Evolutionary conservation across 805 yeast species (phyloP), one percentile per base, ranked within the genome.

Genomic region (Saccharomycopsis lassenensis): DNA sequence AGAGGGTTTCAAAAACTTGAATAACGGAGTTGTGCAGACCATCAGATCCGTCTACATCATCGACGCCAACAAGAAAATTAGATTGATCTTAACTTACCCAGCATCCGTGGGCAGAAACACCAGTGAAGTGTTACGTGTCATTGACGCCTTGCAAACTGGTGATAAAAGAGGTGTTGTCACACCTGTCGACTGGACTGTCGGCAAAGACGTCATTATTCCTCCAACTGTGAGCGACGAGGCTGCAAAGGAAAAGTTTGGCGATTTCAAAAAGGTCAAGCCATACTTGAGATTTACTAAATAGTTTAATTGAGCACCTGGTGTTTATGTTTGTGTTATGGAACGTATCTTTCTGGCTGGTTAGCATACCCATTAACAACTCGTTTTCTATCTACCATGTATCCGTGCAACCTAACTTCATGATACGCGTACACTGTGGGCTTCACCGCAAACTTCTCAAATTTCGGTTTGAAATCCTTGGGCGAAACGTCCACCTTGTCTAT

Each of bases 51-150:
- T 86, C 40, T 87, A 79, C 65, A 64, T 86, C 58, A 85, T 86
- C 57, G 95, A 86, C 61, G 95, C 95, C 48, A 56, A 65, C 49
- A 87, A 86, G 73, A 86, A 80, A 63, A 76, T 87, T 55, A 77
- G 95, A 65, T 69, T 85, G 55, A 76, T 79, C 48, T 61, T 87
- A 66, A 72, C 89, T 16, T 86, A 86, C 69, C 96, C 96, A 40
- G 91, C 95, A 42, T 79, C 94, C 31, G 77, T 83, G 44, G 96
- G 96, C 57, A 81, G 96, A 71, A 86, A 87, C 76, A 72, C 94
- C 44, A 72, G 82, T 40, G 96, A 86, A 68, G 89, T 86, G 24
- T 68, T 87, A 59, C 80, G 96, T 65, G 94, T 81, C 39, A 63
- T 86, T 46, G 95, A 84, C 57, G 81, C 94, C 37, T 66, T 86